These are phyloP conservation scores for Monosporascus sp. DNA, from an alignment of 2,329 filamentous ascomycete genomes.

Conservation along the genomic window DNA sequence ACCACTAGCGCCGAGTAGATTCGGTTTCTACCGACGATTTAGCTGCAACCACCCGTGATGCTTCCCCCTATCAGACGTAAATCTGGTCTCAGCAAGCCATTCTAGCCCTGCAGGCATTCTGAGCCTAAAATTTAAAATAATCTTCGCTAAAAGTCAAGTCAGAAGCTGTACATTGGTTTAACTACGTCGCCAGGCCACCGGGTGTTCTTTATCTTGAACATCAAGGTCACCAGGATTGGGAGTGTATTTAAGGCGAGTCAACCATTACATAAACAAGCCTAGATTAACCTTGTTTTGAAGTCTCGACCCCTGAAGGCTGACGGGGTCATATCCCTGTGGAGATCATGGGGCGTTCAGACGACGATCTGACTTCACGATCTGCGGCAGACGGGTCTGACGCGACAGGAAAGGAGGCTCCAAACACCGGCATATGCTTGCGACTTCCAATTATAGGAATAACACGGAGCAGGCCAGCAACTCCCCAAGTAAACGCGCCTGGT, in stretches of 20 bases:
- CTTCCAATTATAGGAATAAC: background rate
- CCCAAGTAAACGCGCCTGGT: background rate
- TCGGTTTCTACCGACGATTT: too few relatives aligned
- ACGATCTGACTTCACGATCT: background rate
- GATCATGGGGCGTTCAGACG: slow-evolving; percentile 1
- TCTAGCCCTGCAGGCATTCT: too few relatives aligned
- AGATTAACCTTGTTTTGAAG: background rate
- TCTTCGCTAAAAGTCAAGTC: too few relatives aligned
- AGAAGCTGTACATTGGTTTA: too few relatives aligned
- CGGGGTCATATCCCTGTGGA: background rate
- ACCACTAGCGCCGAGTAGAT: too few relatives aligned
- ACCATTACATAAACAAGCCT: background rate
- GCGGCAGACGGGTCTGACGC: background rate
- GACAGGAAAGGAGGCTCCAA: background rate
- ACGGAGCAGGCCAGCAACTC: background rate
- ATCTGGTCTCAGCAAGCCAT: too few relatives aligned
- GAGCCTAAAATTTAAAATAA: too few relatives aligned
- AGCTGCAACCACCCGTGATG: too few relatives aligned
- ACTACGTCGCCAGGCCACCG: too few relatives aligned
- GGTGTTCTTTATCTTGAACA: too few relatives aligned
- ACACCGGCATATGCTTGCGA: background rate
- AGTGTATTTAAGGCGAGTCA: background rate
- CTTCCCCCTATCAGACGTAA: too few relatives aligned
- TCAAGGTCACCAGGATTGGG: too few relatives aligned
- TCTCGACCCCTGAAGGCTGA: background rate